Percentiles rank a stretch among this genome's conserved stretches.
Evolutionary conservation across 2,329 filamentous ascomycete species (phyloP).

Genomic region (Colletotrichum noveboracense): DNA sequence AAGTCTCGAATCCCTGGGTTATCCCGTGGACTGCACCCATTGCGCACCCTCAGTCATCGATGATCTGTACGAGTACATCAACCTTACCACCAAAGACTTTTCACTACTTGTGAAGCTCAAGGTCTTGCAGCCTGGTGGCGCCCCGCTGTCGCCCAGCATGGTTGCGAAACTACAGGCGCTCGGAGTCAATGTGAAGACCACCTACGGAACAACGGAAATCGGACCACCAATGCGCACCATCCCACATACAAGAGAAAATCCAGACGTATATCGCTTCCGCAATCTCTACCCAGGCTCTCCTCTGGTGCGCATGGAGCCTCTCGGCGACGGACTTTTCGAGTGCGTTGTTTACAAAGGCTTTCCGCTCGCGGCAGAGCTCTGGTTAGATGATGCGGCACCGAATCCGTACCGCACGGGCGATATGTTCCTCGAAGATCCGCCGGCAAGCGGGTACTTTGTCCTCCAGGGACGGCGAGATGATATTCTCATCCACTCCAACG

Average conservation of each 20-base stretch:
- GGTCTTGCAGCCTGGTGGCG: slow-evolving; percentile 4
- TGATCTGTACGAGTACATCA: slow-evolving; percentile 8
- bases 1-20: neutral
- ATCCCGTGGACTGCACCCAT: slow-evolving; percentile 1
- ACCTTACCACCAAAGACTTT: slow-evolving; percentile 1
- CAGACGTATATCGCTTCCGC: slow-evolving; percentile 8
- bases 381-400: neutral
- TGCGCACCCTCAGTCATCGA: slow-evolving; percentile 12
- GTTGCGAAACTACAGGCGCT: neutral
- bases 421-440: slow-evolving; percentile 2
- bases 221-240: slow-evolving; percentile 1
- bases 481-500: neutral
- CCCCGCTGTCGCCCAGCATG: neutral
- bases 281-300: slow-evolving; percentile 8
- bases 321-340: slow-evolving; percentile 1
- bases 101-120: neutral
- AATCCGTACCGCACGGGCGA: slow-evolving; percentile 10
- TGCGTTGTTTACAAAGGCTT: slow-evolving; percentile 7
- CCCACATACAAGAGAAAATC: slow-evolving; percentile 10
- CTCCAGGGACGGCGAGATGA: slow-evolving; percentile 9
- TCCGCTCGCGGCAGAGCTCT: slow-evolving; percentile 6
- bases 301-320: neutral
- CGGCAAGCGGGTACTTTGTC: neutral
- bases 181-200: slow-evolving; percentile 13
- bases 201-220: slow-evolving; percentile 7